A percentile compares a stretch with the other conserved stretches of the same genome.
phyloP scores from a whole-genome alignment of 441 rosid species.

The Populus hybrid region DNA sequence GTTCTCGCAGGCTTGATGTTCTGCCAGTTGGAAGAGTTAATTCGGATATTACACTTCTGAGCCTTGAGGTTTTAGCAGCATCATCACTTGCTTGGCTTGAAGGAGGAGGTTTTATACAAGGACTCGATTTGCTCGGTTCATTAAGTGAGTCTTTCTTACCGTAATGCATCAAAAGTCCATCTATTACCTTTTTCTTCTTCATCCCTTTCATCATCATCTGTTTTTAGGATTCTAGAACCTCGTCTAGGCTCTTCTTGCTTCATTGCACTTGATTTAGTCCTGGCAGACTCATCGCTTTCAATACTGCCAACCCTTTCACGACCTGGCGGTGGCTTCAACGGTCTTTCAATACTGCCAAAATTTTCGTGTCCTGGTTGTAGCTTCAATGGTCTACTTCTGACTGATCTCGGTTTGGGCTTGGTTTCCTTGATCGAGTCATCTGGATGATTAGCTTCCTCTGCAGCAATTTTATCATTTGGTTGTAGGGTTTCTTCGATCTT shows the following conservation, averaged over 20 bases:
- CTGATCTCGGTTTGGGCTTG: constrained; percentile 57
- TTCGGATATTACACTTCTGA: constrained; percentile 23
- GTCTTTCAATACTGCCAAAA: too few species aligned
- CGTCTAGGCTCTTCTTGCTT: too few species aligned
- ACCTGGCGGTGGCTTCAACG: too few species aligned
- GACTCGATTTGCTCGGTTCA: constrained; percentile 15
- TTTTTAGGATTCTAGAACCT: not conserved
- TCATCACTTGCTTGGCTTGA: constrained; percentile 13
- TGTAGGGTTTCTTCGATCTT: constrained; percentile 25
- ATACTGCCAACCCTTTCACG: too few species aligned
- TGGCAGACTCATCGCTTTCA: too few species aligned
- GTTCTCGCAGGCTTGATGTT: constrained; percentile 10
- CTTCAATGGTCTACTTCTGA: constrained; percentile 42
- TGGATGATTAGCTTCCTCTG: not conserved
- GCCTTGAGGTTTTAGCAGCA: not conserved
- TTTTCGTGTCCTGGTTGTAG: constrained; percentile 26
- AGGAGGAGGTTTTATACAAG: constrained; percentile 14
- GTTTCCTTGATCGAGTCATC: constrained; percentile 26
- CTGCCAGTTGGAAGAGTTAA: constrained; percentile 15
- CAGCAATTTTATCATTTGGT: constrained; percentile 13
- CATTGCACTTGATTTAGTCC: too few species aligned
- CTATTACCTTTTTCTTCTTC: constrained; percentile 40
- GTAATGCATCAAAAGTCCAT: constrained; percentile 37
- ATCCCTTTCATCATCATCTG: constrained; percentile 17
- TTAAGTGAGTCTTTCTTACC: constrained; percentile 29